These are phyloP conservation scores for Saccharomyces uvarum DNA, from an alignment of 1,139 yeast genomes.

Conservation along the genomic window DNA sequence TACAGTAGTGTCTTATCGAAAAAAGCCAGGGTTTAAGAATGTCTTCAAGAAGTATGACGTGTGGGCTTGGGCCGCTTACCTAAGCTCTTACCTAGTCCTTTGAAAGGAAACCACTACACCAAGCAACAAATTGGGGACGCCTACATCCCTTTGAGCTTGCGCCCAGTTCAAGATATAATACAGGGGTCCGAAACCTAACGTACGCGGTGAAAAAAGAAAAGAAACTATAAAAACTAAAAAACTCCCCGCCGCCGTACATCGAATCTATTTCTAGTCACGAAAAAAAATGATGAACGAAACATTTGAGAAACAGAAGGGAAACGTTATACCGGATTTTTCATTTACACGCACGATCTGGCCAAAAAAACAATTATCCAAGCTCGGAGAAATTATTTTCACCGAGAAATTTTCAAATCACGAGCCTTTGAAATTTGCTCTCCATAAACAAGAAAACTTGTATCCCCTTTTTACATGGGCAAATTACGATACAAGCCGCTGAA, in stretches of 20 bases:
- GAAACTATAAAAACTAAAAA: not conserved
- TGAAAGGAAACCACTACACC: no score
- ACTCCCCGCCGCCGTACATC: not conserved
- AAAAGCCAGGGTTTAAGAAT: no score
- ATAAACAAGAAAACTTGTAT: not conserved
- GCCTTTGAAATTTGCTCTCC: not conserved
- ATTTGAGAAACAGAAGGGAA: not conserved
- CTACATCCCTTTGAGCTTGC: no score
- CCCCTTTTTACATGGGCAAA: not conserved
- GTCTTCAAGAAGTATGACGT: no score
- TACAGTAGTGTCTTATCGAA: no score
- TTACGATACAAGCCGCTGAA: not conserved
- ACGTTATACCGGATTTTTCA: not conserved
- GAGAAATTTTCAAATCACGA: not conserved
- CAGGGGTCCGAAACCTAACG: no score
- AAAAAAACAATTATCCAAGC: not conserved
- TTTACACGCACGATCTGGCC: not conserved
- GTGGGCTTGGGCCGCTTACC: no score
- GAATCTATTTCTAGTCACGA: not conserved
- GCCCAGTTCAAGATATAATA: no score
- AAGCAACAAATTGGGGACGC: no score
- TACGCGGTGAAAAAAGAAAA: not conserved
- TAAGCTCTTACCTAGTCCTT: no score
- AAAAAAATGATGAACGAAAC: not conserved
- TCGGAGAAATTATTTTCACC: not conserved